Evolutionary conservation across 192 early-diverging fungal species (phyloP).

Genomic region (Coemansia sp.): DNA sequence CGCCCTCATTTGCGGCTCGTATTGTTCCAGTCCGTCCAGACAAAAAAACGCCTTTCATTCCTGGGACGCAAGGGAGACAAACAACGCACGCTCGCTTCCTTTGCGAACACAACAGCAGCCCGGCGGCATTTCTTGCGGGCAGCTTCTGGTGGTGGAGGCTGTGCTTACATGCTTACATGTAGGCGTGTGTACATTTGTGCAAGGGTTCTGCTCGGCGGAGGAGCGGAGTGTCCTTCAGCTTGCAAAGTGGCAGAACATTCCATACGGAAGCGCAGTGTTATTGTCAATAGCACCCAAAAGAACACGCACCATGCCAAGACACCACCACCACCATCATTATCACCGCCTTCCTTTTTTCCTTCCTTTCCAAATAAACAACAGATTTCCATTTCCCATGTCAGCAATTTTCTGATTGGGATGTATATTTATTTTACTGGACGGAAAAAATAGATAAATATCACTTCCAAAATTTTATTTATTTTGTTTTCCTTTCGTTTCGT

Average conservation of each 20-base stretch:
- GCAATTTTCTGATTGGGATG: not conserved
- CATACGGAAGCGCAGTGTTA: not conserved
- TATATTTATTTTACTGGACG: no score
- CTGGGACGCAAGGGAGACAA: not conserved
- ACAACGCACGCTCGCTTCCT: not conserved
- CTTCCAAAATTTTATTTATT: not conserved
- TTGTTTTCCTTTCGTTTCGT: not conserved
- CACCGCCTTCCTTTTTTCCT: no score
- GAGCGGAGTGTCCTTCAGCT: not conserved
- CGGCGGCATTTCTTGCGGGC: not conserved
- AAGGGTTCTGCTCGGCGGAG: not conserved
- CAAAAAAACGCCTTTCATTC: not conserved
- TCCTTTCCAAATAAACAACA: not conserved
- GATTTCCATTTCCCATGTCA: slow-evolving; percentile 5
- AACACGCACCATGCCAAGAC: not conserved
- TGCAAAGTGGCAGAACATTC: not conserved
- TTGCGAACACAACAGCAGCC: not conserved
- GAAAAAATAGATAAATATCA: not conserved
- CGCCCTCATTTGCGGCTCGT: not conserved
- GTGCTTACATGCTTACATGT: slow-evolving; percentile 2
- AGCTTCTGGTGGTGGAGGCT: not conserved
- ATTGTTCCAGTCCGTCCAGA: not conserved
- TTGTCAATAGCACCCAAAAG: not conserved
- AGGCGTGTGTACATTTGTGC: slow-evolving; percentile 12
- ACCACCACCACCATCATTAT: not conserved